Evolutionary conservation across 2,329 filamentous ascomycete genomes (phyloP).

Genomic region (Colletotrichum lini): DNA sequence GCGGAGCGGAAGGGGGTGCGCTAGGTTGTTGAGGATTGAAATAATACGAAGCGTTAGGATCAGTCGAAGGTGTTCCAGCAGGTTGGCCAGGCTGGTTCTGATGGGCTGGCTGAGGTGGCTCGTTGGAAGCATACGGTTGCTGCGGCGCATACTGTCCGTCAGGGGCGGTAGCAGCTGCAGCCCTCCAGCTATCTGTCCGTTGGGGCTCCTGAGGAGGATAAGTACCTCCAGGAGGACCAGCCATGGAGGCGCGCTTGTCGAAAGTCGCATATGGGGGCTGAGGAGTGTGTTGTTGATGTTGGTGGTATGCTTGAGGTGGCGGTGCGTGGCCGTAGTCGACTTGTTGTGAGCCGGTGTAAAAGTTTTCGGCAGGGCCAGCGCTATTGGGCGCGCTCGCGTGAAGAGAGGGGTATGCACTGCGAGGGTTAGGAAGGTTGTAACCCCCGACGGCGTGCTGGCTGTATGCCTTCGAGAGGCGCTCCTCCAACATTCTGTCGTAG

Average conservation of each 20-base stretch:
- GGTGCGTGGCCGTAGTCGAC: conserved; percentile 62
- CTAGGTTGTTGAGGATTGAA: conserved; percentile 60
- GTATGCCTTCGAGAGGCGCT: conserved; percentile 93
- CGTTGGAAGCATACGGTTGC: conserved; percentile 50
- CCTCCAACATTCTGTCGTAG: conserved; percentile 98
- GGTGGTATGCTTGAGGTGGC: conserved; percentile 68
- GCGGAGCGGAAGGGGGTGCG: conserved; percentile 49
- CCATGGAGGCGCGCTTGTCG: conserved; percentile 57
- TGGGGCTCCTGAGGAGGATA: conserved; percentile 63
- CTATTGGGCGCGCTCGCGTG: conserved; percentile 65
- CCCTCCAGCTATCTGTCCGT: conserved; percentile 67
- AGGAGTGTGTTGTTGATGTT: conserved; percentile 53
- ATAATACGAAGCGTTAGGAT: conserved; percentile 72
- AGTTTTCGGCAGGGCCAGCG: conserved; percentile 78
- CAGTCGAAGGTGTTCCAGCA: conserved; percentile 52
- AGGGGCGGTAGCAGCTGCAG: conserved; percentile 40
- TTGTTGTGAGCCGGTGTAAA: conserved; percentile 79
- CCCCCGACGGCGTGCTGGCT: conserved; percentile 81
- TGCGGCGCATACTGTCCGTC: conserved; percentile 54
- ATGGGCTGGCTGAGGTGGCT: conserved; percentile 50
- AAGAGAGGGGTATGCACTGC: conserved; percentile 80
- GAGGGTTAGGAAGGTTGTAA: conserved; percentile 70
- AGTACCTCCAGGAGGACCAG: conserved; percentile 57
- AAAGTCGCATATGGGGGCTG: conserved; percentile 62
- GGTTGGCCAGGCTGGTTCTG: conserved; percentile 47